phyloP scores from a whole-genome alignment of 805 yeast genomes.

The Blastobotrys parvus region DNA sequence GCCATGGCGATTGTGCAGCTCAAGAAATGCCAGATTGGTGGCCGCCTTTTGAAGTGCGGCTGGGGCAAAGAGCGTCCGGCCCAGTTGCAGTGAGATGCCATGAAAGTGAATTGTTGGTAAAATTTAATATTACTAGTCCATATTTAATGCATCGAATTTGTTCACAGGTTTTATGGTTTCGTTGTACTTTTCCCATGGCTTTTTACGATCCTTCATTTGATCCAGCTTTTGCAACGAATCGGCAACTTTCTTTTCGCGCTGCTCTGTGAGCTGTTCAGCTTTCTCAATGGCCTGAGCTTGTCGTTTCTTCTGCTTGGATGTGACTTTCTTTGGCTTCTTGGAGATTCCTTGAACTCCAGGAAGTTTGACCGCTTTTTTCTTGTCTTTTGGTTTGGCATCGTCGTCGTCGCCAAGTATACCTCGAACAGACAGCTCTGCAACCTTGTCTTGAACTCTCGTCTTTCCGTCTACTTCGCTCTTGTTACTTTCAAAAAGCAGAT shows the following conservation, averaged over 20 bases:
- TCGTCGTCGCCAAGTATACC: conserved; percentile 4
- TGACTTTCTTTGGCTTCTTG: conserved; percentile 13
- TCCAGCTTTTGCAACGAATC: conserved; percentile 22
- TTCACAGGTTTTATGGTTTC: too few relatives aligned
- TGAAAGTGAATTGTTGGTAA: too few relatives aligned
- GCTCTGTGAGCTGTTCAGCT: conserved; percentile 20
- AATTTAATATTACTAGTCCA: too few relatives aligned
- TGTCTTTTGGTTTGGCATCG: neutral
- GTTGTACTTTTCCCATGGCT: conserved; percentile 11
- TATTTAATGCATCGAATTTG: too few relatives aligned
- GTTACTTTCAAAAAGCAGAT: neutral
- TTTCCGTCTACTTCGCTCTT: conserved; percentile 13
- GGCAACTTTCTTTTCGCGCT: conserved; percentile 22
- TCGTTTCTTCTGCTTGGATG: conserved; percentile 17
- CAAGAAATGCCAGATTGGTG: conserved; percentile 54
- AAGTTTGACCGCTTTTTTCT: neutral
- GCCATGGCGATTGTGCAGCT: conserved; percentile 80
- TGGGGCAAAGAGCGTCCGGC: conserved; percentile 60
- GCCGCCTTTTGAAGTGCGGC: conserved; percentile 71
- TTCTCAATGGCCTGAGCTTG: conserved; percentile 11
- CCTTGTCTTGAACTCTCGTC: conserved; percentile 18
- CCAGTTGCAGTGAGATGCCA: too few relatives aligned
- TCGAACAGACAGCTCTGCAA: conserved; percentile 21
- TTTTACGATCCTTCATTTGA: conserved; percentile 17
- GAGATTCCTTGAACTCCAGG: conserved; percentile 3